A percentile compares a stretch with the other conserved stretches of the same genome.
These are phyloP conservation scores for Daedaleopsis sinensis DNA, from an alignment of 768 basidiomycete genomes.

Conservation along the genomic window DNA sequence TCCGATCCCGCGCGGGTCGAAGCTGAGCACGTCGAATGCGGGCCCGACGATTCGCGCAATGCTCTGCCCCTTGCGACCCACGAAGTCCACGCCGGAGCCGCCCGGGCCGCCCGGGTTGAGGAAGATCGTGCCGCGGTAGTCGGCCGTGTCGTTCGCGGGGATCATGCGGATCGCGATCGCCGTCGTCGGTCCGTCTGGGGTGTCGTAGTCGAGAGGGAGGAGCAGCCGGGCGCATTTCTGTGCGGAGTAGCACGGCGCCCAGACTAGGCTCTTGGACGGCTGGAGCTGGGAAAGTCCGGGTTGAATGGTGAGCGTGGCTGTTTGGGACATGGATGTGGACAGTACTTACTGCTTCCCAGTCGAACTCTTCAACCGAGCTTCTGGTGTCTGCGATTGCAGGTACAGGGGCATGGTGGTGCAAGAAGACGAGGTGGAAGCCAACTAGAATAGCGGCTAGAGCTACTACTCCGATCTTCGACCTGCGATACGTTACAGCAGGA, in stretches of 20 bases:
- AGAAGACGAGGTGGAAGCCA: no score
- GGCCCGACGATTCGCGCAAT: conserved; percentile 18
- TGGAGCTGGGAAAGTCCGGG: not conserved
- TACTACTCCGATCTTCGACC: no score
- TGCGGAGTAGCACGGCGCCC: conserved; percentile 19
- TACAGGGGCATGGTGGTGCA: no score
- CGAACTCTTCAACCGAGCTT: no score
- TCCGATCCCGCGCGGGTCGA: conserved; percentile 25
- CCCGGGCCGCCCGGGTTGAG: conserved; percentile 25
- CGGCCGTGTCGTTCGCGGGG: conserved; percentile 13
- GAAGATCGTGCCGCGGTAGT: conserved; percentile 19
- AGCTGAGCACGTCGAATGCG: conserved; percentile 22
- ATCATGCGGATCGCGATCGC: conserved; percentile 24
- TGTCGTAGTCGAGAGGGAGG: conserved; percentile 22
- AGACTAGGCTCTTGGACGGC: conserved; percentile 8
- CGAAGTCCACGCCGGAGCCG: conserved; percentile 15
- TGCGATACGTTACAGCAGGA: no score
- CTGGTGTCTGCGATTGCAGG: no score
- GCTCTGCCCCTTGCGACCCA: conserved; percentile 12
- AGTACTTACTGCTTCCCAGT: no score
- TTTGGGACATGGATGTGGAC: no score
- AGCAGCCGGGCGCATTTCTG: conserved; percentile 20
- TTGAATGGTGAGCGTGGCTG: no score
- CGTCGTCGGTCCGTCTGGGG: conserved; percentile 18
- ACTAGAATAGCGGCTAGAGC: no score